Percentiles rank a stretch among this genome's conserved stretches.
Conservation (phyloP, 305 asterid species). For the Fraxinus albicans region DNA sequence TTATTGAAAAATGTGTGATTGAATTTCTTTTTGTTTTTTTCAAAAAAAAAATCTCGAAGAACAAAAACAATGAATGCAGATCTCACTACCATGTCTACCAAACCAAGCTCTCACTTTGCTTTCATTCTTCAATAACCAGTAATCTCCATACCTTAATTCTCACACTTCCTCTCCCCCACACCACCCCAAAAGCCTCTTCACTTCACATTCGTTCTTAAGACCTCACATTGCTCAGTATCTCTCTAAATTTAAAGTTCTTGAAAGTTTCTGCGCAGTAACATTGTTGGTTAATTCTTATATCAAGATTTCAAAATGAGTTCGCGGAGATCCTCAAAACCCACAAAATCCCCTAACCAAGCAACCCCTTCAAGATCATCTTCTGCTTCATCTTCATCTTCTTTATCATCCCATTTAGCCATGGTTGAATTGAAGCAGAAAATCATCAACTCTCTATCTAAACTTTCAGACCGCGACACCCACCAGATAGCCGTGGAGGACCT, state of each 20-base stretch:
- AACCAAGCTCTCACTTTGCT: constrained; percentile 34
- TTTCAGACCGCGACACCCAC: constrained; percentile 96
- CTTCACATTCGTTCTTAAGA: constrained; percentile 11
- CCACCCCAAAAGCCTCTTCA: not conserved
- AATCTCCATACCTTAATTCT: constrained; percentile 15
- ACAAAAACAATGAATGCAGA: constrained; percentile 15
- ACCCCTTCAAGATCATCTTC: not conserved
- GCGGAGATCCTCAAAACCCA: constrained; percentile 27
- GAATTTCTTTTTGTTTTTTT: not conserved
- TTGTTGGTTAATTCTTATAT: not conserved
- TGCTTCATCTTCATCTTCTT: constrained; percentile 48
- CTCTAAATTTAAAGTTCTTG: not conserved
- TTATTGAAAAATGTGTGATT: no score
- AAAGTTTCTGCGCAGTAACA: not conserved
- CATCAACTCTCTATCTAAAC: constrained; percentile 81
- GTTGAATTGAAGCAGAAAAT: constrained; percentile 90
- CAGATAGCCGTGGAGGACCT: constrained; percentile 98
- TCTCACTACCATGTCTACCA: constrained; percentile 33
- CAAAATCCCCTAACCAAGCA: constrained; percentile 10
- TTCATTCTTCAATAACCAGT: constrained; percentile 26
- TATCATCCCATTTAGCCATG: constrained; percentile 91
- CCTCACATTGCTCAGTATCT: constrained; percentile 9
- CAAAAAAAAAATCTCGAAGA: not conserved
- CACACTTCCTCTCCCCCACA: not conserved
- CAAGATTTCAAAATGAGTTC: constrained; percentile 41